Base-by-base conservation (phyloP, 352 stramenopile genomes). In the Phytopythium kandeliae region DNA sequence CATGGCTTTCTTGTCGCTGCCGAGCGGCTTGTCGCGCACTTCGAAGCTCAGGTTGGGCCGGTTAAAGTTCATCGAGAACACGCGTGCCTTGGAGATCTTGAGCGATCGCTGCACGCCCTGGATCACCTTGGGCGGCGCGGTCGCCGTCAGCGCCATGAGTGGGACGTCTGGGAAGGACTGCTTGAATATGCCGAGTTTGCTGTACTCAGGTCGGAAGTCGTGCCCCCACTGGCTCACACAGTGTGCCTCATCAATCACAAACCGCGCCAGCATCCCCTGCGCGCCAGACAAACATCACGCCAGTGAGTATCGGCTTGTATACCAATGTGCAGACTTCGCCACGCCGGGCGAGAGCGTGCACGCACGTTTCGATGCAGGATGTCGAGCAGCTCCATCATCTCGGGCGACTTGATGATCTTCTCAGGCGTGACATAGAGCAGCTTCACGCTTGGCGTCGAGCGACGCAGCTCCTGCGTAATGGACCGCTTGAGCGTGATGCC, bases 341-440 rank as follows among this genome's bases (percentile, higher is more conserved):
- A n/a, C n/a, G n/a, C n/a, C n/a, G n/a, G n/a, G 7, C 4, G n/a
- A 22, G 4, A 15, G 31, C 25, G n/a, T 4, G 22, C 13, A 66
- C 58, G 34, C 46, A 81, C 71, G 21, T 81, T 78, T 16, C 45
- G 37, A 42, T 81, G 62, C 26, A 83, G 55, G 36, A 69, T 62
- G 40, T 88, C 57, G 21, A 91, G 49, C 45, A 88, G 42, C 1
- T 83, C 65, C 56, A 85, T 77, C 78, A 91, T 88, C 51, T 91
- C 75, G 5, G 47, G 54, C 17, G 75, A 89, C 57, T 85, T 88
- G 38, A 67, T 63, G 24, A 98, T 78, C 71, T 97, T 97, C 67
- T 98, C 96, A 0, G 96, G 94, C n/a, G 96, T 98, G 10, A 98
- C 79, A 63, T 98, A 97, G 19, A 98, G 76, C 57, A 98, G 65